Percentiles rank a stretch among this genome's conserved stretches.
phyloP scores from a whole-genome alignment of 352 stramenopile species.

The Blastocystis sp. region DNA sequence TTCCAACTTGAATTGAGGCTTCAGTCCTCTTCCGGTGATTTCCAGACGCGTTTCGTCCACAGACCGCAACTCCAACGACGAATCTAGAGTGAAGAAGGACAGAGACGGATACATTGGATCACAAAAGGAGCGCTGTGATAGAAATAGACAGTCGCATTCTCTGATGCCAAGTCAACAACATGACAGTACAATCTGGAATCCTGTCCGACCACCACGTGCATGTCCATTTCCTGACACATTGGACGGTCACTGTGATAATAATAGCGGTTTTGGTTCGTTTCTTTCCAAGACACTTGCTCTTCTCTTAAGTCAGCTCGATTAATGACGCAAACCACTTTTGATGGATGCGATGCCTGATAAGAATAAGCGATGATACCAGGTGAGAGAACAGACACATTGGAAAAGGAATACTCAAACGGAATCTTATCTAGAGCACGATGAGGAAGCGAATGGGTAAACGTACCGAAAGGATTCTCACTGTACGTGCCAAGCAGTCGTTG shows the following conservation, averaged over 20 bases:
- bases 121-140: not conserved
- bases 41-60: no score
- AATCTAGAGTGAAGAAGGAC: not conserved
- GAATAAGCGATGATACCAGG: not conserved
- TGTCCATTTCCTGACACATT: not conserved
- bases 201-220: not conserved
- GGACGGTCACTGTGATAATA: constrained; percentile 8
- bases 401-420: constrained; percentile 33
- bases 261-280: not conserved
- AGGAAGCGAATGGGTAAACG: not conserved
- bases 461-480: constrained; percentile 29
- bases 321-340: constrained; percentile 44
- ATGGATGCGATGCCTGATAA: not conserved
- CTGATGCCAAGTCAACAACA: not conserved
- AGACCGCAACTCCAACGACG: not conserved
- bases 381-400: constrained; percentile 12
- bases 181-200: constrained; percentile 11
- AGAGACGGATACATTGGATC: not conserved
- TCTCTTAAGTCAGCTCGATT: not conserved
- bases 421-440: not conserved
- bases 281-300: not conserved
- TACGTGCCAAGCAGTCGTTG: not conserved
- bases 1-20: not conserved
- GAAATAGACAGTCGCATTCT: not conserved
- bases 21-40: not conserved